phyloP scores from a whole-genome alignment of 345 rosid species.

The Noccaea caerulescens region DNA sequence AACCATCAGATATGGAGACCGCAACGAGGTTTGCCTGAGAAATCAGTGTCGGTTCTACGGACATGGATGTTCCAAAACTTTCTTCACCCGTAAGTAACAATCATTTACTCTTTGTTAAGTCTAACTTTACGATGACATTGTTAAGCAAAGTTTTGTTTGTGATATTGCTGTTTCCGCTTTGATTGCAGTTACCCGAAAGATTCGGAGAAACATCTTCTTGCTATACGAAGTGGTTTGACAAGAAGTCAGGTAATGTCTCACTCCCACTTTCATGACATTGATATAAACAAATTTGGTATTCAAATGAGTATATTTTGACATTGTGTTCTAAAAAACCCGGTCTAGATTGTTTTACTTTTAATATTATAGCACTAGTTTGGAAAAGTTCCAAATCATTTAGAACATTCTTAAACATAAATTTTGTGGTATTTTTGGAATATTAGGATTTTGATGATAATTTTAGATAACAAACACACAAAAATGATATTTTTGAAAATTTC shows the following conservation, averaged over 20 bases:
- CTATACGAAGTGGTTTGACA: conserved; percentile 89
- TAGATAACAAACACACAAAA: too few species aligned
- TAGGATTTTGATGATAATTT: too few species aligned
- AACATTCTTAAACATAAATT: too few species aligned
- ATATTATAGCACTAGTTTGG: too few species aligned
- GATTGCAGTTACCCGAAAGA: conserved; percentile 85
- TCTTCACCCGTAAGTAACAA: conserved; percentile 96
- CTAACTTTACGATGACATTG: background rate
- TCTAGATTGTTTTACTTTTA: background rate
- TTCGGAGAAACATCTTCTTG: conserved; percentile 93
- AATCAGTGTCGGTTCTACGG: conserved; percentile 83
- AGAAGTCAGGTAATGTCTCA: conserved; percentile 76
- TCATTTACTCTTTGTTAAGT: conserved; percentile 10
- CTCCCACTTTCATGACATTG: background rate
- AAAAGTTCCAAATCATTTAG: too few species aligned
- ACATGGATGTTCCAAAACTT: conserved; percentile 99
- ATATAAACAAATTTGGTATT: background rate
- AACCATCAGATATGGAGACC: conserved; percentile 92
- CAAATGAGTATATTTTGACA: too few species aligned
- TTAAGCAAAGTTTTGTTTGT: background rate
- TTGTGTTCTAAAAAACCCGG: background rate
- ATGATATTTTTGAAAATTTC: background rate
- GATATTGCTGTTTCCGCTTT: background rate
- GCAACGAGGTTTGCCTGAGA: conserved; percentile 90
- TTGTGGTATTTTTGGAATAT: too few species aligned